Percentiles rank a stretch among this genome's conserved stretches.
These are phyloP conservation scores for Colletotrichum brevisporum DNA, from an alignment of 2,329 filamentous ascomycete genomes.

Conservation along the genomic window DNA sequence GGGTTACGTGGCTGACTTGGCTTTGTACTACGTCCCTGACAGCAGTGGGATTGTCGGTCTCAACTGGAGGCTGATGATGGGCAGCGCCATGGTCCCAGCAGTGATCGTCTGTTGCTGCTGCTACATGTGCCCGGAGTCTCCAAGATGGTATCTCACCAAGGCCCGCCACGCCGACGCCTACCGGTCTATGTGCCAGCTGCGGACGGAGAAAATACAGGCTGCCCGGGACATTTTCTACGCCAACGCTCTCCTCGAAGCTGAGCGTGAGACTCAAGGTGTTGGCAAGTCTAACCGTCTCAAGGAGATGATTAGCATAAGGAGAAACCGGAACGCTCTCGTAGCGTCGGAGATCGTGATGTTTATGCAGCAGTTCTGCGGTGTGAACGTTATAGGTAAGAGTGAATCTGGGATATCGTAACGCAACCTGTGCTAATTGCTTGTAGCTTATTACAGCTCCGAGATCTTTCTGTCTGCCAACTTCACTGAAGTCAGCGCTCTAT, in stretches of 20 bases:
- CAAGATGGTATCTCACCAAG: constrained; percentile 68
- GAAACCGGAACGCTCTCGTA: constrained; percentile 53
- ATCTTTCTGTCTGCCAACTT: constrained; percentile 58
- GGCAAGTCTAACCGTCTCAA: constrained; percentile 45
- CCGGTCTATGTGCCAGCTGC: constrained; percentile 59
- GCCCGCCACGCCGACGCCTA: constrained; percentile 61
- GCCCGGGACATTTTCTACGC: constrained; percentile 67
- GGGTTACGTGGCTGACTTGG: constrained; percentile 54
- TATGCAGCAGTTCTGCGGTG: constrained; percentile 54
- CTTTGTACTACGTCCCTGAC: constrained; percentile 47
- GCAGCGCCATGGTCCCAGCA: constrained; percentile 67
- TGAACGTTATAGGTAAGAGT: constrained; percentile 59
- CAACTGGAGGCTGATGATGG: constrained; percentile 57
- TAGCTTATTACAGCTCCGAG: constrained; percentile 69
- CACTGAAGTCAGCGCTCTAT: constrained; percentile 57
- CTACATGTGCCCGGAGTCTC: constrained; percentile 68
- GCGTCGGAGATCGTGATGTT: constrained; percentile 56
- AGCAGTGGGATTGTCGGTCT: constrained; percentile 51
- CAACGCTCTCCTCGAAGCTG: constrained; percentile 53
- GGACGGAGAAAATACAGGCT: constrained; percentile 63
- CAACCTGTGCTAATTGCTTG: constrained; percentile 35
- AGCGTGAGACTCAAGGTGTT: constrained; percentile 46
- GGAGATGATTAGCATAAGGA: constrained; percentile 54
- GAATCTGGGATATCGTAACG: not conserved
- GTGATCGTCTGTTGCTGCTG: constrained; percentile 59